These are phyloP conservation scores for Centella asiatica DNA, from an alignment of 129 eudicot genomes.

Conservation along the genomic window DNA sequence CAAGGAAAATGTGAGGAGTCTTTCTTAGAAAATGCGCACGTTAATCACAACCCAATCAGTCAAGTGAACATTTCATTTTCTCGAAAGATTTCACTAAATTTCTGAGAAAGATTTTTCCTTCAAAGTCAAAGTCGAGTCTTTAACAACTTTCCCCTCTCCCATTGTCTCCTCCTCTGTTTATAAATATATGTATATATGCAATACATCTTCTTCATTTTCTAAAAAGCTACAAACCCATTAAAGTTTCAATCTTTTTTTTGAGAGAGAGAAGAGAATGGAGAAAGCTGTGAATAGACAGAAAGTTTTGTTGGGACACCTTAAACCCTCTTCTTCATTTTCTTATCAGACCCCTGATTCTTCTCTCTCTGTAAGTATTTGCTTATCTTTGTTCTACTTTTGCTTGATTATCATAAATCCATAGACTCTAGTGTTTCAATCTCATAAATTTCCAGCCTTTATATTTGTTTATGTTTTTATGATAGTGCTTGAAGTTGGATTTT, in stretches of 20 bases:
- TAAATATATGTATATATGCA: not conserved
- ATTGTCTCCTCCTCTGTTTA: not conserved
- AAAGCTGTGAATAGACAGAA: slow-evolving; percentile 83
- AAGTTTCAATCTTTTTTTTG: not conserved
- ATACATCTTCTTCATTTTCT: slow-evolving; percentile 4
- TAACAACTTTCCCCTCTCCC: not conserved
- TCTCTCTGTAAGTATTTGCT: slow-evolving; percentile 45
- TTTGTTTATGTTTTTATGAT: no score
- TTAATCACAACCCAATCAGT: no score
- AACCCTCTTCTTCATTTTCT: slow-evolving; percentile 35
- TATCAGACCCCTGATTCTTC: slow-evolving; percentile 33
- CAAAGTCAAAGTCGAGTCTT: not conserved
- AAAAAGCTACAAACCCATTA: not conserved
- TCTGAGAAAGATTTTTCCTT: not conserved
- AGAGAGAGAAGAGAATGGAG: slow-evolving; percentile 43
- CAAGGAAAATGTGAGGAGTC: not conserved
- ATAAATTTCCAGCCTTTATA: no score
- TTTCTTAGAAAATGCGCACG: not conserved
- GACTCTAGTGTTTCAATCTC: not conserved
- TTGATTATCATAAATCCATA: not conserved
- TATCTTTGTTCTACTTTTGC: not conserved
- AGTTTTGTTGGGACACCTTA: slow-evolving; percentile 58
- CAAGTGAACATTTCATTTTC: not conserved
- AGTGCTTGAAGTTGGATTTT: no score
- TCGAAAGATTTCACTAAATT: not conserved